Percentiles rank a stretch among this genome's conserved stretches.
These are phyloP conservation scores for Jamesozyma hellenica DNA, from an alignment of 805 yeast genomes.

Conservation along the genomic window DNA sequence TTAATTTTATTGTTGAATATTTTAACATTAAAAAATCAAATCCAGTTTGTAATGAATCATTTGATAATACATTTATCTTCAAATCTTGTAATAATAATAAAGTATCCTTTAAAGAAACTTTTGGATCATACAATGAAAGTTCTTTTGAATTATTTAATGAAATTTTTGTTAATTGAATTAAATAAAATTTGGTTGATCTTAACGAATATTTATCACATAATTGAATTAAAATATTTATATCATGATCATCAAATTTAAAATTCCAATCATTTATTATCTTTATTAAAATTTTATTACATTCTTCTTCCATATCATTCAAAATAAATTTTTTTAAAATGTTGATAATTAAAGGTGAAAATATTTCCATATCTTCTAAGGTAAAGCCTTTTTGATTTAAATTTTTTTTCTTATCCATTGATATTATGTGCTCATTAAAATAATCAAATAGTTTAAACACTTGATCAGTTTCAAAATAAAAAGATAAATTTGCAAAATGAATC, in stretches of 20 bases:
- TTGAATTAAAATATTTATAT: conserved; percentile 5
- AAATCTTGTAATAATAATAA: not conserved
- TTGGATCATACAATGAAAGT: not conserved
- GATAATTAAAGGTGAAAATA: conserved; percentile 4
- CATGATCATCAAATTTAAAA: conserved; percentile 8
- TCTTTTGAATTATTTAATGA: not conserved
- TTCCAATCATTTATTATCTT: not conserved
- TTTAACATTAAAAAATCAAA: conserved; percentile 4
- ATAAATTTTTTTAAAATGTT: conserved; percentile 3
- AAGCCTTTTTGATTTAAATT: not conserved
- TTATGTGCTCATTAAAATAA: not conserved
- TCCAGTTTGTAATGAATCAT: not conserved
- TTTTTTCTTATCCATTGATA: not conserved
- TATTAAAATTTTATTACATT: not conserved
- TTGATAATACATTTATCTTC: not conserved
- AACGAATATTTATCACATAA: conserved; percentile 12
- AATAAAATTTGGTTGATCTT: too few relatives aligned
- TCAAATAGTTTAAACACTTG: conserved; percentile 13
- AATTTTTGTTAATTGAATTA: not conserved
- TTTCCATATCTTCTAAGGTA: not conserved
- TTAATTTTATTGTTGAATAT: not conserved
- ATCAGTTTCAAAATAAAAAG: conserved; percentile 17
- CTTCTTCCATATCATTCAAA: conserved; percentile 3
- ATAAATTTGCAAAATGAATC: conserved; percentile 7
- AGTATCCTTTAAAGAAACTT: not conserved